These are phyloP conservation scores for Aplosporella prunicola DNA, from an alignment of 2,329 filamentous ascomycete genomes.

Conservation along the genomic window DNA sequence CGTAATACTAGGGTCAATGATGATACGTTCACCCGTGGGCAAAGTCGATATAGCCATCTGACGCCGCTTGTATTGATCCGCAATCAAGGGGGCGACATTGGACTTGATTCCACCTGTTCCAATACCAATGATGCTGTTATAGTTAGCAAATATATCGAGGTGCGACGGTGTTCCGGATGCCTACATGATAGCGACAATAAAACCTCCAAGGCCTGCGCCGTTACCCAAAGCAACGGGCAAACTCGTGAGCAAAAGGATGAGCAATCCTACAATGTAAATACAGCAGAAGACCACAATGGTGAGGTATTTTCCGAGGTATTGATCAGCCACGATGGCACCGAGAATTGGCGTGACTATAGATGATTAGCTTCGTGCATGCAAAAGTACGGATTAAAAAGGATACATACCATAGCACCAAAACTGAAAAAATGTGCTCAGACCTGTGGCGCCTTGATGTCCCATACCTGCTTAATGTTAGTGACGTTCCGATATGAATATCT, in stretches of 20 bases:
- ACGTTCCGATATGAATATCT: background rate
- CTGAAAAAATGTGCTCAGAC: constrained; percentile 27
- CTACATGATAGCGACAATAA: constrained; percentile 6
- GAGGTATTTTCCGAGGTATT: constrained; percentile 54
- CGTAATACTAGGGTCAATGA: constrained; percentile 39
- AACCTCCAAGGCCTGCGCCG: constrained; percentile 8
- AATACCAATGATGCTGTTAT: constrained; percentile 47
- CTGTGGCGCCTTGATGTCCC: constrained; percentile 25
- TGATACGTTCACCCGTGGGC: constrained; percentile 35
- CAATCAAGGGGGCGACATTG: constrained; percentile 45
- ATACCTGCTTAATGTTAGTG: constrained; percentile 16
- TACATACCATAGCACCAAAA: constrained; percentile 25
- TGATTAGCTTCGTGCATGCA: background rate
- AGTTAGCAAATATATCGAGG: constrained; percentile 42
- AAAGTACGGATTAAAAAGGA: constrained; percentile 30
- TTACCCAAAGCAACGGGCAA: constrained; percentile 50
- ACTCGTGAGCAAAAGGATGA: constrained; percentile 52
- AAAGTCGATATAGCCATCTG: constrained; percentile 33
- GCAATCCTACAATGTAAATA: constrained; percentile 52
- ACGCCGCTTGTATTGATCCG: constrained; percentile 29
- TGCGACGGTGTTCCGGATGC: constrained; percentile 48
- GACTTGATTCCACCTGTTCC: constrained; percentile 68
- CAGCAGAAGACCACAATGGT: constrained; percentile 53
- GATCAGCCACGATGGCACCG: constrained; percentile 46
- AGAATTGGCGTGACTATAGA: constrained; percentile 22